Evolutionary conservation across 2,329 filamentous ascomycete species (phyloP), one percentile per base, ranked within the genome.

Genomic region (Pseudogymnoascus sp.): DNA sequence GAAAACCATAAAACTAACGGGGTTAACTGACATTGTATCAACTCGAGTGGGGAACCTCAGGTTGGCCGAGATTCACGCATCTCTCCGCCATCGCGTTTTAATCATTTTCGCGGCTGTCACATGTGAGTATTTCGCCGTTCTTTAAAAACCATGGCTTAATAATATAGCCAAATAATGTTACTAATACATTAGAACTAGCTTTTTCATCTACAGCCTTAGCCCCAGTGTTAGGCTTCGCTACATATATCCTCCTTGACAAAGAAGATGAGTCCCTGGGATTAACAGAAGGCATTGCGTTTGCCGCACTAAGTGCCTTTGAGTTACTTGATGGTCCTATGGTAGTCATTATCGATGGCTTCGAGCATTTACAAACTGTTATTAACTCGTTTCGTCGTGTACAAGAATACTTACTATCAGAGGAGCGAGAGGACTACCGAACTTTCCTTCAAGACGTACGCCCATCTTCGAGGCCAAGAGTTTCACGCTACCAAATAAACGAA

Each of bases 1-100:
- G 42, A 62, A 45, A 33, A 39, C 55, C 18, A 60, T 62, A 25
- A 62, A 62, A 62, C 36, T 21, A 52, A 60, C 58, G 15, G 61
- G 61, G 8, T 33, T 55, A 15, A 48, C 58, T n/a, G 61, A 60
- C 18, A 60, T 62, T 12, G 55, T 62, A 13, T 52, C 27, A 12
- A 31, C 45, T 52, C 45, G n/a, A 52, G 45, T 52, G 13, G 27
- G n/a, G 31, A 31, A 31, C 45, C 45, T 52, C 31, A 31, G 45
- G 12, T 31, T 31, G 45, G 27, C 45, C 7, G 45, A 52, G 45
- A 52, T 52, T 9, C 45, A 31, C n/a, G 45, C 45, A 10, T 52
- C 45, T 52, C 27, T 52, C 4, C 45, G 45, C 10, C 45, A 52
- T 15, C 45, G 45, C 15, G n/a, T 52, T 13, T 18, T 52, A 15